Evolutionary conservation across 1,284 basidiomycete genomes (phyloP).

Genomic region (Austroboletus sp.): DNA sequence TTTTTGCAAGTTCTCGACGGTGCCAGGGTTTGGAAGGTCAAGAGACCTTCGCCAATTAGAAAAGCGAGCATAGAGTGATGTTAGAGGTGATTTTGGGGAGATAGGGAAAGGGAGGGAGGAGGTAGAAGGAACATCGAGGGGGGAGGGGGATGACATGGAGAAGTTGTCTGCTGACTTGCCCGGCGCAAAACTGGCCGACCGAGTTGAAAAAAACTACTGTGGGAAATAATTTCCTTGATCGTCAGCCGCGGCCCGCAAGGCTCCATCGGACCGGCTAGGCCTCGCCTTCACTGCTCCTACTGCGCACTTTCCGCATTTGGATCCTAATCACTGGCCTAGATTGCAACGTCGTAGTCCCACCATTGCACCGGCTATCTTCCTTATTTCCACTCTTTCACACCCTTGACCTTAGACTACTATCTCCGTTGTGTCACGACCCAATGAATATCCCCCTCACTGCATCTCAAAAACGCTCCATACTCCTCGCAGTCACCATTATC

Average conservation of each 20-base stretch:
- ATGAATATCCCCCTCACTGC: slow-evolving; percentile 27
- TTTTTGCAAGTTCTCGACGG: slow-evolving; percentile 83
- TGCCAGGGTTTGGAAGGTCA: slow-evolving; percentile 81
- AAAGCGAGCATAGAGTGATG: slow-evolving; percentile 64
- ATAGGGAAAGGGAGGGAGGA: slow-evolving; percentile 22
- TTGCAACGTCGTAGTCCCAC: too few relatives aligned
- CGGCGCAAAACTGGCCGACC: slow-evolving; percentile 16
- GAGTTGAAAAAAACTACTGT: slow-evolving; percentile 34
- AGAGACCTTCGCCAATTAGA: slow-evolving; percentile 74
- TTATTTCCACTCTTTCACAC: too few relatives aligned
- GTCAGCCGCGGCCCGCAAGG: not conserved
- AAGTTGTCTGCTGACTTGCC: slow-evolving; percentile 1
- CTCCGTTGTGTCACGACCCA: not conserved
- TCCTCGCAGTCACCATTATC: slow-evolving; percentile 24
- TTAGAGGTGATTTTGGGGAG: slow-evolving; percentile 43
- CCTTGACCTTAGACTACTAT: not conserved
- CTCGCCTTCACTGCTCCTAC: too few relatives aligned
- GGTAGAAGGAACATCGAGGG: too few relatives aligned
- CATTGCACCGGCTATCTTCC: too few relatives aligned
- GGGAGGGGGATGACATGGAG: slow-evolving; percentile 39
- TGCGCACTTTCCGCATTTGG: too few relatives aligned
- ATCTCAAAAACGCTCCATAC: slow-evolving; percentile 29
- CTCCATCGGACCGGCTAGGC: too few relatives aligned
- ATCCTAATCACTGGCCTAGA: not conserved
- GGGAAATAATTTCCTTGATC: slow-evolving; percentile 21